Conservation (phyloP, 2,329 filamentous ascomycete species). For the Aspergillus oerlinghausenensis region DNA sequence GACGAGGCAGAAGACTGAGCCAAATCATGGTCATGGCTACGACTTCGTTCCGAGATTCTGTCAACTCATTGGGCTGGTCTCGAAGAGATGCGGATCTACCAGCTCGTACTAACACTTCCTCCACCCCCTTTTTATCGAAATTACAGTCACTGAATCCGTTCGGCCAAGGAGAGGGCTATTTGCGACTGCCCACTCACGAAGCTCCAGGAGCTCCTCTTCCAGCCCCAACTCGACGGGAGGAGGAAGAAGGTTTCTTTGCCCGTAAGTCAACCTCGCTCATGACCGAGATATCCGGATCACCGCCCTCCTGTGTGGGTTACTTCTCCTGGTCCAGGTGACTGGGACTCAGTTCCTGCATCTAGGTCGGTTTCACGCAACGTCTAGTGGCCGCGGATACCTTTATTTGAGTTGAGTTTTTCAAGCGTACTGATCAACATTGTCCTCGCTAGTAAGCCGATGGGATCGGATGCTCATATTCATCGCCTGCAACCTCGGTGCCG, state of each 20-base stretch:
- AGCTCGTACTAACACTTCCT: slow-evolving; percentile 57
- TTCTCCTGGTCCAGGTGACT: slow-evolving; percentile 29
- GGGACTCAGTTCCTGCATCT: slow-evolving; percentile 36
- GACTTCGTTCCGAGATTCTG: slow-evolving; percentile 83
- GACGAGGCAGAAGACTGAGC: slow-evolving; percentile 2
- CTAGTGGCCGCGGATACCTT: slow-evolving; percentile 9
- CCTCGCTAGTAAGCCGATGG: slow-evolving; percentile 81
- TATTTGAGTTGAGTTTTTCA: slow-evolving; percentile 1
- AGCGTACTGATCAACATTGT: slow-evolving; percentile 13
- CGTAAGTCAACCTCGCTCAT: slow-evolving; percentile 60
- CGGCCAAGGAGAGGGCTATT: slow-evolving; percentile 70
- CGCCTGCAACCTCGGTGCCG: slow-evolving; percentile 82
- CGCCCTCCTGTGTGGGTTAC: slow-evolving; percentile 15
- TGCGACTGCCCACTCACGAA: slow-evolving; percentile 83
- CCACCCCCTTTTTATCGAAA: slow-evolving; percentile 71
- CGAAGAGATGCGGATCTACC: slow-evolving; percentile 74
- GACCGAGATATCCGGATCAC: slow-evolving; percentile 11
- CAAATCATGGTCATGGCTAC: slow-evolving; percentile 23
- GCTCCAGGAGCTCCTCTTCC: slow-evolving; percentile 78
- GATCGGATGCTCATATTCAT: slow-evolving; percentile 90
- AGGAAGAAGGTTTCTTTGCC: slow-evolving; percentile 93
- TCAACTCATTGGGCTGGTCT: slow-evolving; percentile 93
- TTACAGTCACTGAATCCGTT: slow-evolving; percentile 87
- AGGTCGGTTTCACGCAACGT: slow-evolving; percentile 23
- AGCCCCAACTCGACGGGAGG: slow-evolving; percentile 76